A percentile compares a stretch with the other conserved stretches of the same genome.
These are phyloP conservation scores for Meyerozyma athensensis DNA, from an alignment of 1,139 yeast genomes.

Conservation along the genomic window DNA sequence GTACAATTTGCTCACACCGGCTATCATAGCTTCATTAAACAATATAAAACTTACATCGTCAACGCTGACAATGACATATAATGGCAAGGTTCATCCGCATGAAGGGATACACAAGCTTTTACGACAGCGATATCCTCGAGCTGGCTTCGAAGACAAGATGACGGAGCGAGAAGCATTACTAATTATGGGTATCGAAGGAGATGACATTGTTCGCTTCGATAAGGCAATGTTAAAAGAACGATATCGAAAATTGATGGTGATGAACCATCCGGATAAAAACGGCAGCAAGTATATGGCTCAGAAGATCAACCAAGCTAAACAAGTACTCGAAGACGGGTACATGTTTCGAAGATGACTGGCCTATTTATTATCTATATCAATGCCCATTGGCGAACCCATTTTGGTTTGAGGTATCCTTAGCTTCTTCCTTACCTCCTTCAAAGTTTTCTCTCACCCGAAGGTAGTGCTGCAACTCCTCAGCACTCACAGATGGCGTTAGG, in stretches of 20 bases:
- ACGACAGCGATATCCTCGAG: slow-evolving; percentile 31
- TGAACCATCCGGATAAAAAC: slow-evolving; percentile 72
- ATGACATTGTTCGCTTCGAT: slow-evolving; percentile 45
- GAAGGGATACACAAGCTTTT: slow-evolving; percentile 19
- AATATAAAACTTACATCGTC: slow-evolving; percentile 24
- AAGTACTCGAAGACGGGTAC: slow-evolving; percentile 55
- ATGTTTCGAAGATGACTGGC: slow-evolving; percentile 17
- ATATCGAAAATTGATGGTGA: slow-evolving; percentile 61
- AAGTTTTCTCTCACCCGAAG: slow-evolving; percentile 71
- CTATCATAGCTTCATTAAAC: slow-evolving; percentile 55
- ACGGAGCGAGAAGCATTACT: slow-evolving; percentile 58
- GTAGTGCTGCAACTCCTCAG: slow-evolving; percentile 82
- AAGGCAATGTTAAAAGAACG: slow-evolving; percentile 42
- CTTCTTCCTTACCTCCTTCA: slow-evolving; percentile 50
- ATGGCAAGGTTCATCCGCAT: slow-evolving; percentile 17
- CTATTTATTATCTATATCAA: not conserved
- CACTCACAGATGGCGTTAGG: slow-evolving; percentile 80
- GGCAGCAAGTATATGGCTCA: slow-evolving; percentile 70
- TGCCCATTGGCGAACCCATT: slow-evolving; percentile 1
- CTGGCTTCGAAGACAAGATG: slow-evolving; percentile 50
- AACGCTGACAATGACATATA: slow-evolving; percentile 9
- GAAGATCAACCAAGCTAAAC: slow-evolving; percentile 75
- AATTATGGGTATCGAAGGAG: slow-evolving; percentile 49
- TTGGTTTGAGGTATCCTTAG: slow-evolving; percentile 10
- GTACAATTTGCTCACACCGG: slow-evolving; percentile 42